Evolutionary conservation across 495 filamentous ascomycete species (phyloP).

Genomic region (Neurospora africana): DNA sequence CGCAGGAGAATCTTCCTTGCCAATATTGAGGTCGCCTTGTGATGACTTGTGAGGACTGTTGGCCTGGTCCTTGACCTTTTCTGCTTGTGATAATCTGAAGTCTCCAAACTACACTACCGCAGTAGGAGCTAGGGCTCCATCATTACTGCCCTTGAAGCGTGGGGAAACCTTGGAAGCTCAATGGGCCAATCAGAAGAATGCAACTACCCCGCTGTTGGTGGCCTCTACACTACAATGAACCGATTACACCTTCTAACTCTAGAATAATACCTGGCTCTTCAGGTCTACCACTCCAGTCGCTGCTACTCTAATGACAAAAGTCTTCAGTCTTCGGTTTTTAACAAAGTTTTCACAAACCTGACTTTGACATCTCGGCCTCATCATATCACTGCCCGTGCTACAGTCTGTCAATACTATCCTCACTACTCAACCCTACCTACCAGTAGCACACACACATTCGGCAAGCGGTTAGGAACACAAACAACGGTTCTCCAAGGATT

Average conservation of each 20-base stretch:
- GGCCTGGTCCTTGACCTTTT: background rate
- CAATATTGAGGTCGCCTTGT: conserved; percentile 1
- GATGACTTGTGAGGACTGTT: background rate
- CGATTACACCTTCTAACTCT: too few relatives aligned
- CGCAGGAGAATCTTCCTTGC: background rate
- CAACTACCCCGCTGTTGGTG: conserved; percentile 11
- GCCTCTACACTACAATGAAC: too few relatives aligned
- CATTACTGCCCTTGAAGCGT: conserved; percentile 23
- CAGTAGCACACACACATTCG: background rate
- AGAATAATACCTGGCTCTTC: too few relatives aligned
- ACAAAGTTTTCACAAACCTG: background rate
- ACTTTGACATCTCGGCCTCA: background rate
- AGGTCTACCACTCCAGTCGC: background rate
- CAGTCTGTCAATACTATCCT: background rate
- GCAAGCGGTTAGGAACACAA: background rate
- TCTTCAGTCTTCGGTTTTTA: background rate
- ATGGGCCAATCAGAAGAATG: conserved; percentile 15
- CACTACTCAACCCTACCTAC: background rate
- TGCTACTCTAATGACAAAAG: background rate
- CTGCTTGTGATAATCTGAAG: background rate
- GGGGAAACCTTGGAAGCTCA: conserved; percentile 23
- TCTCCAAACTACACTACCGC: background rate
- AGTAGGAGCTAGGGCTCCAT: conserved; percentile 7
- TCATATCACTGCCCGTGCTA: background rate
- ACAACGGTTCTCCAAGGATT: background rate